phyloP scores from a whole-genome alignment of 768 basidiomycete species.

The Mrakia blollopis region DNA sequence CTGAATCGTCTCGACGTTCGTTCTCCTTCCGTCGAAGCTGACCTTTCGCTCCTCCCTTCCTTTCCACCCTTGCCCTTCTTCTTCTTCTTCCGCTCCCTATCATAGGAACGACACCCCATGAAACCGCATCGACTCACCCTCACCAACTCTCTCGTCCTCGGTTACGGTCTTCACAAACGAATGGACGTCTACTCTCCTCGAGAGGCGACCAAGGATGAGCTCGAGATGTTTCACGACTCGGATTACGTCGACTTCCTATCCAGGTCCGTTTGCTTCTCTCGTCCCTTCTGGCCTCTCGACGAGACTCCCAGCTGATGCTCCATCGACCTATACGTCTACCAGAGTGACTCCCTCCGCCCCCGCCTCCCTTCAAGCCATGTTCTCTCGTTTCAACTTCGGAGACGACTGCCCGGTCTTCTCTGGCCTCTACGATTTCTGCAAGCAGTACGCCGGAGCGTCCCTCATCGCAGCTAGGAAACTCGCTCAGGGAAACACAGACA shows the following conservation, averaged over 20 bases:
- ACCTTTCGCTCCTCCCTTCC: neutral
- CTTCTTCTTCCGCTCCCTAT: neutral
- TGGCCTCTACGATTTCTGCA: constrained; percentile 90
- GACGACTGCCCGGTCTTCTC: constrained; percentile 96
- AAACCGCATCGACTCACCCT: constrained; percentile 93
- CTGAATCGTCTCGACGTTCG: neutral
- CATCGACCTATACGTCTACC: constrained; percentile 55
- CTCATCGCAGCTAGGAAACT: constrained; percentile 86
- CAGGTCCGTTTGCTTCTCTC: constrained; percentile 52
- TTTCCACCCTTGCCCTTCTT: neutral
- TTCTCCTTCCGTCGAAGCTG: constrained; percentile 8
- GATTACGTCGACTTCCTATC: constrained; percentile 97
- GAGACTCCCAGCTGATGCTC: neutral
- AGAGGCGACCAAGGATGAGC: constrained; percentile 79
- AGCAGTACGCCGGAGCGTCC: constrained; percentile 87
- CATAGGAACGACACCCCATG: constrained; percentile 95
- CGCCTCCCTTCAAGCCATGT: constrained; percentile 50
- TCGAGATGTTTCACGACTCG: constrained; percentile 84
- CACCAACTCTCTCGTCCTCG: constrained; percentile 91
- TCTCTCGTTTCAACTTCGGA: constrained; percentile 85
- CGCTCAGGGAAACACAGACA: constrained; percentile 78
- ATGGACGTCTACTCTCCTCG: constrained; percentile 91
- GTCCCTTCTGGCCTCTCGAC: neutral
- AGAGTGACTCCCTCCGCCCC: constrained; percentile 35
- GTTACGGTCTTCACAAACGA: constrained; percentile 91